Percentiles rank a stretch among this genome's conserved stretches.
Evolutionary conservation across 768 basidiomycete species (phyloP).

Genomic region (Mycena vitilis): DNA sequence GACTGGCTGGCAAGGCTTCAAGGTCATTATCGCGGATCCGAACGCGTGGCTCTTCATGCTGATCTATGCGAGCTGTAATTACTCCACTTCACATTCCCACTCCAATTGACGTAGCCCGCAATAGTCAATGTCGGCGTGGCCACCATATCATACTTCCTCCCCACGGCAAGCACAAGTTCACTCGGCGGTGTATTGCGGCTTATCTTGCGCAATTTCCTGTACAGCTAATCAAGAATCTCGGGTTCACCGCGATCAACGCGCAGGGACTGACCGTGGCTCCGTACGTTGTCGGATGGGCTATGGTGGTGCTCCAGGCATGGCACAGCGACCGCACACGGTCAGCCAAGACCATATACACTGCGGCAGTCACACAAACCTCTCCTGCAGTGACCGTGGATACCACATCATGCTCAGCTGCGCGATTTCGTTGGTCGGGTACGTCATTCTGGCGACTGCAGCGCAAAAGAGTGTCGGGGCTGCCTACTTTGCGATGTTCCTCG

Average conservation of each 20-base stretch:
- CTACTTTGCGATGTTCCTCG: conserved; percentile 69
- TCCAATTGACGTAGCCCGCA: background rate
- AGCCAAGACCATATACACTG: background rate
- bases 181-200: background rate
- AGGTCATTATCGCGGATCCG: conserved; percentile 59
- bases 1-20: conserved; percentile 67
- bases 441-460: conserved; percentile 63
- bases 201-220: background rate
- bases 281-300: conserved; percentile 66
- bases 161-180: conserved; percentile 51
- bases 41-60: conserved; percentile 66
- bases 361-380: background rate
- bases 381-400: conserved; percentile 58
- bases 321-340: conserved; percentile 62
- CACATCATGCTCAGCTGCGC: conserved; percentile 64
- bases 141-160: conserved; percentile 68
- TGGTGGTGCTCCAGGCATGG: conserved; percentile 65
- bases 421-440: conserved; percentile 62
- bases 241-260: conserved; percentile 66
- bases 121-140: conserved; percentile 68
- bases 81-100: background rate
- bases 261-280: conserved; percentile 71
- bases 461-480: conserved; percentile 64
- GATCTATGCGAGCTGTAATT: conserved; percentile 62
- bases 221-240: conserved; percentile 66